Evolutionary conservation across 2,329 filamentous ascomycete genomes (phyloP).

Genomic region (Alternaria alternata): DNA sequence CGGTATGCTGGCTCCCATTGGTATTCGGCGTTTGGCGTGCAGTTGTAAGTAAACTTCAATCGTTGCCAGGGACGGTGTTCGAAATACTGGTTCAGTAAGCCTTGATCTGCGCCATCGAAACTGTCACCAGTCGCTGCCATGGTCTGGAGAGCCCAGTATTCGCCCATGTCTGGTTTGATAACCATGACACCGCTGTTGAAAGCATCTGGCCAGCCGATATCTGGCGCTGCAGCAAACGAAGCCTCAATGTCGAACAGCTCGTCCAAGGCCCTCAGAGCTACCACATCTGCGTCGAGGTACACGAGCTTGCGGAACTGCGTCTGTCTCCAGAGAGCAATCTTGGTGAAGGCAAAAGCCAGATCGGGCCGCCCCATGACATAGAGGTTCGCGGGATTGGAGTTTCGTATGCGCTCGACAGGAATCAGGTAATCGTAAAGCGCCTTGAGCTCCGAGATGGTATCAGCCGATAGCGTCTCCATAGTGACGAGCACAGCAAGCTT

Average conservation of each 20-base stretch:
- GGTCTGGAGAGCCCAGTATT: slow-evolving; percentile 84
- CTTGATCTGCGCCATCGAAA: slow-evolving; percentile 97
- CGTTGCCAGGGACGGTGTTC: slow-evolving; percentile 78
- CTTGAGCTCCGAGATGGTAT: slow-evolving; percentile 81
- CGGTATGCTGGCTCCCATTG: slow-evolving; percentile 96
- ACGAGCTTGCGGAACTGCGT: slow-evolving; percentile 90
- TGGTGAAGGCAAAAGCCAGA: slow-evolving; percentile 92
- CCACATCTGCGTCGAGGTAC: slow-evolving; percentile 92
- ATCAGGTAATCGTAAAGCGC: slow-evolving; percentile 88
- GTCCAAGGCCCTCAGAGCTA: slow-evolving; percentile 89
- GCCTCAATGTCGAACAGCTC: slow-evolving; percentile 80
- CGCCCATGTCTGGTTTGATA: slow-evolving; percentile 82
- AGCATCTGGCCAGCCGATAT: slow-evolving; percentile 97
- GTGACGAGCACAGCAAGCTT: slow-evolving; percentile 87
- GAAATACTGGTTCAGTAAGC: slow-evolving; percentile 94
- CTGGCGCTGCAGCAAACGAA: slow-evolving; percentile 77
- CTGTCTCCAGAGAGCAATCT: slow-evolving; percentile 93
- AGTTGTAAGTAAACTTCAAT: slow-evolving; percentile 95
- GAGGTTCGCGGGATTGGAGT: slow-evolving; percentile 80
- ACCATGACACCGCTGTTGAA: slow-evolving; percentile 99
- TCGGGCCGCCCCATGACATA: slow-evolving; percentile 91
- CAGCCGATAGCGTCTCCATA: slow-evolving; percentile 76
- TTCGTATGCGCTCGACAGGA: slow-evolving; percentile 81
- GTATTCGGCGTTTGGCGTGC: slow-evolving; percentile 94
- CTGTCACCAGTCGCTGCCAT: slow-evolving; percentile 88